phyloP scores from a whole-genome alignment of 306 rosid species.

The Sicyos edulis region DNA sequence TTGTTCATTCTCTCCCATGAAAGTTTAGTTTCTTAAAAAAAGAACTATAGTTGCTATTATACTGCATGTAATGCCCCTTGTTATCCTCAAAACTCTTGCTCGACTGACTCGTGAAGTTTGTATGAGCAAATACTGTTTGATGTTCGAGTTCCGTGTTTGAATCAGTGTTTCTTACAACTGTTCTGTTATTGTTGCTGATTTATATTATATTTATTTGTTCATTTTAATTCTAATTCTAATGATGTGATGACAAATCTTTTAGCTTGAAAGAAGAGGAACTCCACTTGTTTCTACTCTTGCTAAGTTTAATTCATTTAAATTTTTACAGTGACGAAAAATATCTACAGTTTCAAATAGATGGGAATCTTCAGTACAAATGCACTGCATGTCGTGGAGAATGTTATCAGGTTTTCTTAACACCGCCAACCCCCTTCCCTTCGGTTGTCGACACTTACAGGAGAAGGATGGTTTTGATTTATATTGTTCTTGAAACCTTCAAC shows the following conservation, averaged over 20 bases:
- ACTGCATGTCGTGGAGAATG: constrained; percentile 98
- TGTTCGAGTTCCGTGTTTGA: background rate
- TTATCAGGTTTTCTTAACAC: constrained; percentile 53
- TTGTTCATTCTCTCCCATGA: background rate
- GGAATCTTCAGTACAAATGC: constrained; percentile 87
- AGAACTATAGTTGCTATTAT: background rate
- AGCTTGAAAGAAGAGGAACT: background rate
- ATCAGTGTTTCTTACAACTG: background rate
- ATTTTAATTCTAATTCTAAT: background rate
- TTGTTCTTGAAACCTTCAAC: constrained; percentile 17
- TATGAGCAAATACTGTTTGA: background rate
- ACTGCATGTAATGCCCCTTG: background rate
- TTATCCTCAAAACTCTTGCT: background rate
- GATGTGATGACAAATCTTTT: background rate
- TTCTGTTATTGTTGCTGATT: background rate
- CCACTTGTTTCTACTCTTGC: background rate
- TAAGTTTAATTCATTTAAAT: constrained; percentile 5
- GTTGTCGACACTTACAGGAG: background rate
- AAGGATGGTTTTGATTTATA: constrained; percentile 7
- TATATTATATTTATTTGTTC: too few species aligned
- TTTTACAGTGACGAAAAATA: constrained; percentile 84
- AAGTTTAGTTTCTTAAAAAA: background rate
- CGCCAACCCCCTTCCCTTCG: background rate
- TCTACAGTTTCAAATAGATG: constrained; percentile 84
- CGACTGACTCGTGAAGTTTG: background rate